Percentiles rank a stretch among this genome's conserved stretches.
These are phyloP conservation scores for Sarocladium strictum DNA, from an alignment of 2,329 filamentous ascomycete species.

Conservation along the genomic window DNA sequence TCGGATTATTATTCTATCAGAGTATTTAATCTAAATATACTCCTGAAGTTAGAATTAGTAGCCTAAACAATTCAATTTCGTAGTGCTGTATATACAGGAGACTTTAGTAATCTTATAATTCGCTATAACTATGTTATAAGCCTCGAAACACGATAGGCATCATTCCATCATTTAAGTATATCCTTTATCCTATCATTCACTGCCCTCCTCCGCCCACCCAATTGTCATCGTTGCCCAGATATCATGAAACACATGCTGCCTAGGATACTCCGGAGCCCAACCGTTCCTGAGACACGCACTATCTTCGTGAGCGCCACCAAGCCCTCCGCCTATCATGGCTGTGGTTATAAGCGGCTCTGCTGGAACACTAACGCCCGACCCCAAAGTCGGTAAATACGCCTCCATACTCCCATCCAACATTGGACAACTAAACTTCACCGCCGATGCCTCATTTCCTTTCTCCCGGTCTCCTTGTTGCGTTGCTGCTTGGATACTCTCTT, in stretches of 20 bases:
- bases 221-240: conserved; percentile 44
- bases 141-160: too few relatives aligned
- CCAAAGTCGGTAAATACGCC: conserved; percentile 38
- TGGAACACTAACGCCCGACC: conserved; percentile 23
- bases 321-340: conserved; percentile 10
- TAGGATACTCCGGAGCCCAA: too few relatives aligned
- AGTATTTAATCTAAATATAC: too few relatives aligned
- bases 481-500: conserved; percentile 27
- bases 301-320: conserved; percentile 5
- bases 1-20: too few relatives aligned
- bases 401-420: conserved; percentile 47
- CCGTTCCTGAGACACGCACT: conserved; percentile 14
- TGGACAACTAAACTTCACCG: conserved; percentile 35
- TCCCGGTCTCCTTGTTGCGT: conserved; percentile 14
- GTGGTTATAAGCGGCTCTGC: conserved; percentile 3
- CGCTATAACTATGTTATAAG: too few relatives aligned
- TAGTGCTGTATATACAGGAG: too few relatives aligned
- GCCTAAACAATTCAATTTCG: too few relatives aligned
- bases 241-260: conserved; percentile 34
- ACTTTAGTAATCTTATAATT: too few relatives aligned
- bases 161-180: too few relatives aligned
- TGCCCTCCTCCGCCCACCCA: too few relatives aligned
- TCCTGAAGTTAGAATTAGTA: too few relatives aligned
- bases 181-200: too few relatives aligned
- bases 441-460: conserved; percentile 12